These are phyloP conservation scores for Viola pubescens DNA, from an alignment of 441 rosid genomes.

Conservation along the genomic window DNA sequence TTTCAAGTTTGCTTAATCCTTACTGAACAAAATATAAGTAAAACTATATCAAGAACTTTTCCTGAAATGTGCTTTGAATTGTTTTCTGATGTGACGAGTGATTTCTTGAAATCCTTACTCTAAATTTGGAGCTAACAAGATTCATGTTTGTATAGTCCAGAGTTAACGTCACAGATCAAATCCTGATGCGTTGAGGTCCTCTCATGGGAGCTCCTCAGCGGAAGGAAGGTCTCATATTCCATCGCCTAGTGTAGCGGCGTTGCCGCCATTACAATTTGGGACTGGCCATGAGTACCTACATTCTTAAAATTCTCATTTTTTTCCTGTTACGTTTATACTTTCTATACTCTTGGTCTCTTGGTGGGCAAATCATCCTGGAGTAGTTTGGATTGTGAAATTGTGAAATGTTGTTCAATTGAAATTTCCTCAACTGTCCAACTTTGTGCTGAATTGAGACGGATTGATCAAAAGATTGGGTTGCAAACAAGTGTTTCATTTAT, in stretches of 20 bases:
- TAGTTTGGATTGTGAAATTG: no score
- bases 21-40: no score
- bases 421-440: no score
- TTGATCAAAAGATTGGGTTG: no score
- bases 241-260: constrained; percentile 54
- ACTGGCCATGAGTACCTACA: constrained; percentile 50
- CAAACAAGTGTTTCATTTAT: no score
- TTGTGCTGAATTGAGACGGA: no score
- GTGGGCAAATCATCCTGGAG: no score
- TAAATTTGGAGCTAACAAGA: constrained; percentile 26
- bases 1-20: no score
- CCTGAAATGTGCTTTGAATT: not conserved
- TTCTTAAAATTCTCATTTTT: not conserved
- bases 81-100: constrained; percentile 19
- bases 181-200: constrained; percentile 19
- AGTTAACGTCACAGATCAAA: constrained; percentile 35
- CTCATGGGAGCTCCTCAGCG: constrained; percentile 3
- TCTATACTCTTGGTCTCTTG: no score
- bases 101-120: constrained; percentile 20
- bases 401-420: no score
- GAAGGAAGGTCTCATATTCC: constrained; percentile 43
- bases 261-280: constrained; percentile 46
- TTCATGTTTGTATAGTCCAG: constrained; percentile 33
- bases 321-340: no score
- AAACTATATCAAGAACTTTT: not conserved